Evolutionary conservation across 2,329 filamentous ascomycete species (phyloP).

Genomic region (Exophiala aquamarina): DNA sequence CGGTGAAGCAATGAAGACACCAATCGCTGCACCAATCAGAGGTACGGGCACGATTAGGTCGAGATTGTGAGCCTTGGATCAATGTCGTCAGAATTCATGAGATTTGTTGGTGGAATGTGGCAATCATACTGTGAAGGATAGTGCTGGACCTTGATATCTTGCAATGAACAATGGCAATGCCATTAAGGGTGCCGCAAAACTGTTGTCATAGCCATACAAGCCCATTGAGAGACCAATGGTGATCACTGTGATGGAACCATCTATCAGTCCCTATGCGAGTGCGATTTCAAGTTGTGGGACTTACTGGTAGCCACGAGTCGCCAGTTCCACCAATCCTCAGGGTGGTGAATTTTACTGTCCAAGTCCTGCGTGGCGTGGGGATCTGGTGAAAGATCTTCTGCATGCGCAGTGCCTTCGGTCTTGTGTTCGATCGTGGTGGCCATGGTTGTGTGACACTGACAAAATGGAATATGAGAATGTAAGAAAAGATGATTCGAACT

Average conservation of each 20-base stretch:
- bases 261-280: too few relatives aligned
- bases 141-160: not conserved
- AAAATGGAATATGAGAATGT: too few relatives aligned
- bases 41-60: slow-evolving; percentile 37
- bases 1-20: slow-evolving; percentile 30
- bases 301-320: slow-evolving; percentile 5
- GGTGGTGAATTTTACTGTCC: slow-evolving; percentile 4
- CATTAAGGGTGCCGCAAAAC: slow-evolving; percentile 4
- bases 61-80: slow-evolving; percentile 33
- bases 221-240: slow-evolving; percentile 10
- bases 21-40: slow-evolving; percentile 35
- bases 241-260: slow-evolving; percentile 4
- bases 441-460: too few relatives aligned
- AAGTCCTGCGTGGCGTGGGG: not conserved
- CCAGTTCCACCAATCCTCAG: slow-evolving; percentile 10
- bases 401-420: not conserved
- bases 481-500: too few relatives aligned
- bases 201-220: slow-evolving; percentile 13
- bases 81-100: slow-evolving; percentile 3
- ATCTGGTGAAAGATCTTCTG: not conserved
- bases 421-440: not conserved
- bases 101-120: not conserved
- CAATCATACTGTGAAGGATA: not conserved
- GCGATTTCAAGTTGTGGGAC: not conserved
- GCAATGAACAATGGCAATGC: slow-evolving; percentile 6